phyloP scores from a whole-genome alignment of 2,329 filamentous ascomycete genomes.

The Ophiostoma perfectum region DNA sequence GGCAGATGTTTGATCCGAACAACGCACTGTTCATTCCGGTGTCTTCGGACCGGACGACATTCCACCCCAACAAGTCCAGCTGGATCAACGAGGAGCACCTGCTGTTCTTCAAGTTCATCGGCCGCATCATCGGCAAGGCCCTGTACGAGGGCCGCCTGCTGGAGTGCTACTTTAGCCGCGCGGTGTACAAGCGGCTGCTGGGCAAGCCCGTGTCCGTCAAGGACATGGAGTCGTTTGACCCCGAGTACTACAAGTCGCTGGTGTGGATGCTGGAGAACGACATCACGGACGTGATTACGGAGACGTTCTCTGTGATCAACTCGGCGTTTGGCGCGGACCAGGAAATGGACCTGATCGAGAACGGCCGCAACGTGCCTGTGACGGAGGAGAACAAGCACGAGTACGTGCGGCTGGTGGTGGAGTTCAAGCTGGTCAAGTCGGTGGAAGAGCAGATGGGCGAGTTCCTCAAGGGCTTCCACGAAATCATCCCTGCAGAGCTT shows the following conservation, averaged over 20 bases:
- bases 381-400: slow-evolving; percentile 99
- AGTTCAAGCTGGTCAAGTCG: slow-evolving; percentile 85
- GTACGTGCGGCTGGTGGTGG: slow-evolving; percentile 88
- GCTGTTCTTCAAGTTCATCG: slow-evolving; percentile 99
- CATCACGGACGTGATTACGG: slow-evolving; percentile 94
- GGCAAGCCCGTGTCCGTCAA: slow-evolving; percentile 94
- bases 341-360: slow-evolving; percentile 77
- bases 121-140: slow-evolving; percentile 95
- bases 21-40: slow-evolving; percentile 96
- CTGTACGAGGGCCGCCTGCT: slow-evolving; percentile 92
- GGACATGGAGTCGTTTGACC: slow-evolving; percentile 97
- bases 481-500: slow-evolving; percentile 90
- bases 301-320: slow-evolving; percentile 91
- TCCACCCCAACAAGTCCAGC: slow-evolving; percentile 95
- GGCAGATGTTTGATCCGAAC: slow-evolving; percentile 98
- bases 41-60: slow-evolving; percentile 93
- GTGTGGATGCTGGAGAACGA: slow-evolving; percentile 99
- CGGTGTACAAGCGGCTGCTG: slow-evolving; percentile 96
- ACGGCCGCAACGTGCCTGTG: slow-evolving; percentile 86
- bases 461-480: slow-evolving; percentile 94
- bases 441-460: slow-evolving; percentile 91
- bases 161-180: slow-evolving; percentile 97
- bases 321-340: slow-evolving; percentile 89
- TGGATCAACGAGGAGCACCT: slow-evolving; percentile 92
- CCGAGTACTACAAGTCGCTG: slow-evolving; percentile 97